Evolutionary conservation across 148 eudicot genomes (phyloP), one percentile per base, ranked within the genome.

Genomic region (Dysphania ambrosioides): DNA sequence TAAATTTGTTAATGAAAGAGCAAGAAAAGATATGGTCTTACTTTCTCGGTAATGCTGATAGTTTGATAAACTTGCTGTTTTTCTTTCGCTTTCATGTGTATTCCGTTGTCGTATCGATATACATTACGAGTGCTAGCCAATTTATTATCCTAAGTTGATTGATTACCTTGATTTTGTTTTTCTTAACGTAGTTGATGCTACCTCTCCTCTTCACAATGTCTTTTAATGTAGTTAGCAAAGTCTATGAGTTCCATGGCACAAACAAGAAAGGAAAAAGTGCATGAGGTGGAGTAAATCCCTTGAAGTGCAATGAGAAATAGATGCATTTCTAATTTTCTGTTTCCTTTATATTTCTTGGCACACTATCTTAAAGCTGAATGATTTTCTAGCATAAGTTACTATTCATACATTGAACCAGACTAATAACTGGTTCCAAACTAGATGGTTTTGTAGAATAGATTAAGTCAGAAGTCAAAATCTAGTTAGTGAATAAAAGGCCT

Each of bases 1-100:
- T 66, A 92, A 86, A 81, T 90, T 72, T 79, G 90, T 92, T 23
- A 88, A 95, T 72, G 93, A 94, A 90, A 88, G 97, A 82, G 98
- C 97, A 49, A 86, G 82, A 38, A 92, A 82, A 82, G 98, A 94
- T 73, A 88, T 94, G 36, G 81, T 92, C 70, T 77, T 94, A 84
- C 96, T 94, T 81, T 94, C 98, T 71, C 91, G 96, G 98, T 94
- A 91, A 82, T 78, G 68, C 23, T 32, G 41, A 49, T 40, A 59
- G 18, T 38, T 66, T 38, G 18, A 24, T 24, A 1, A n/a, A 36
- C 68, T 12, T 67, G 5, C 27, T 27, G 58, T 32, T 6, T n/a
- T 79, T 51, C 4, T 2, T 40, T 23, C 36, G 0, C 60, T 21
- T 18, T 59, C 16, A 19, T 66, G 51, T 29, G 58, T 59, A 62